Evolutionary conservation across 2,329 filamentous ascomycete genomes (phyloP).

Genomic region (Trichothecium sympodiale): DNA sequence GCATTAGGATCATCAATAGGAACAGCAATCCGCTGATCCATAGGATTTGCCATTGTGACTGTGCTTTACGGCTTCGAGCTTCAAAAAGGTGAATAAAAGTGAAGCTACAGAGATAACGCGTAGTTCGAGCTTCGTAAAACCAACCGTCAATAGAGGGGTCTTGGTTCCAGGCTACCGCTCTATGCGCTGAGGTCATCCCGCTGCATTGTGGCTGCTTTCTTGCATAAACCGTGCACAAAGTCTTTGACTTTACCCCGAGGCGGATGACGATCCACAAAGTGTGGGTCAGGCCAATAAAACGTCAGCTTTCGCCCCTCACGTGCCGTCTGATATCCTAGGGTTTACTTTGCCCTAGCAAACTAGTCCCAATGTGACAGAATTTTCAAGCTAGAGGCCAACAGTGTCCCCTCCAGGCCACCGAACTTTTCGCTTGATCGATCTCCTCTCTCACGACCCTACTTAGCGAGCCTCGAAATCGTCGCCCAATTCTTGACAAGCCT

Average conservation of each 20-base stretch:
- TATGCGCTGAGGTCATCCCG: too few relatives aligned
- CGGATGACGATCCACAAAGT: constrained; percentile 2
- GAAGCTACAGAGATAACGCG: too few relatives aligned
- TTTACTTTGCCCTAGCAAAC: too few relatives aligned
- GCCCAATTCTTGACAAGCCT: constrained; percentile 42
- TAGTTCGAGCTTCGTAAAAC: too few relatives aligned
- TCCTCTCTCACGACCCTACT: constrained; percentile 28
- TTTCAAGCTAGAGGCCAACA: constrained; percentile 24
- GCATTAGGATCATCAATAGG: constrained; percentile 92
- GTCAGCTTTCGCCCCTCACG: constrained; percentile 16
- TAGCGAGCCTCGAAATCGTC: constrained; percentile 42
- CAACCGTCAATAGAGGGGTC: too few relatives aligned
- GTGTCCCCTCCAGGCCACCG: constrained; percentile 23
- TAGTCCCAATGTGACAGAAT: constrained; percentile 25
- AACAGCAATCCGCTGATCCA: constrained; percentile 59
- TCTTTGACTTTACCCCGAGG: neutral
- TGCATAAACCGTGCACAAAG: constrained; percentile 1
- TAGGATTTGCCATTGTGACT: constrained; percentile 45
- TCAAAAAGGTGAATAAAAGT: too few relatives aligned
- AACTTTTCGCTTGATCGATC: constrained; percentile 38
- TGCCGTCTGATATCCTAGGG: constrained; percentile 25
- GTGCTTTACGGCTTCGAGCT: too few relatives aligned
- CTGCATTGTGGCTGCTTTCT: neutral
- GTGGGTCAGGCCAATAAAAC: constrained; percentile 9
- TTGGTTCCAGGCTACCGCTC: constrained; percentile 2